Percentiles rank a stretch among this genome's conserved stretches.
Evolutionary conservation across 1,284 basidiomycete genomes (phyloP).

Genomic region (Trametes hirsuta): DNA sequence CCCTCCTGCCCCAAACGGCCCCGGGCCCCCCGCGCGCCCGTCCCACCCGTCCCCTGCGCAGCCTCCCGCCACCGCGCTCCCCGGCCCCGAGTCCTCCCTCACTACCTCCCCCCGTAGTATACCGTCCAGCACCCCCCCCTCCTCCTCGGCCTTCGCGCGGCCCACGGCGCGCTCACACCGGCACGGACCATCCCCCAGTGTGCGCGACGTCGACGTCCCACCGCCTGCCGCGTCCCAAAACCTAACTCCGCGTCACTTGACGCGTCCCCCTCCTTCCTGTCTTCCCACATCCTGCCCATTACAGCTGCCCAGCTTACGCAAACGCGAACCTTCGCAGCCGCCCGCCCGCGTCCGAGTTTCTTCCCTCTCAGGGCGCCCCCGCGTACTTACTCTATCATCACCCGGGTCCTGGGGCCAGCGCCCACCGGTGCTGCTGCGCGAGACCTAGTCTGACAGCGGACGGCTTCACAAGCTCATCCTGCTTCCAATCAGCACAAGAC

Average conservation of each 20-base stretch:
- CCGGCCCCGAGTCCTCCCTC: neutral
- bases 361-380: neutral
- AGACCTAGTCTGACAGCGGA: conserved; percentile 2
- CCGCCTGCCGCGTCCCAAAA: conserved; percentile 15
- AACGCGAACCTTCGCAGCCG: conserved; percentile 12
- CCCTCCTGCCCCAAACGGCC: neutral
- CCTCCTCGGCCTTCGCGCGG: neutral
- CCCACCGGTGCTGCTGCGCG: neutral
- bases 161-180: conserved; percentile 22
- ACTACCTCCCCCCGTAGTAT: neutral
- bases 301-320: conserved; percentile 10
- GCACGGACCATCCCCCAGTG: conserved; percentile 23
- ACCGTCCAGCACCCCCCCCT: too few species aligned
- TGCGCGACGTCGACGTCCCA: neutral
- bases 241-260: conserved; percentile 34
- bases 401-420: neutral
- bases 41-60: too few species aligned
- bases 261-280: neutral
- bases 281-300: conserved; percentile 11
- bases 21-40: neutral
- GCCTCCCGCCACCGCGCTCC: neutral
- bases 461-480: neutral
- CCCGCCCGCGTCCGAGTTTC: conserved; percentile 1
- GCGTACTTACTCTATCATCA: neutral
- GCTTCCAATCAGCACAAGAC: conserved; percentile 13